A percentile compares a stretch with the other conserved stretches of the same genome.
Evolutionary conservation across 1,284 basidiomycete genomes (phyloP).

Genomic region (Boletus calvinii): DNA sequence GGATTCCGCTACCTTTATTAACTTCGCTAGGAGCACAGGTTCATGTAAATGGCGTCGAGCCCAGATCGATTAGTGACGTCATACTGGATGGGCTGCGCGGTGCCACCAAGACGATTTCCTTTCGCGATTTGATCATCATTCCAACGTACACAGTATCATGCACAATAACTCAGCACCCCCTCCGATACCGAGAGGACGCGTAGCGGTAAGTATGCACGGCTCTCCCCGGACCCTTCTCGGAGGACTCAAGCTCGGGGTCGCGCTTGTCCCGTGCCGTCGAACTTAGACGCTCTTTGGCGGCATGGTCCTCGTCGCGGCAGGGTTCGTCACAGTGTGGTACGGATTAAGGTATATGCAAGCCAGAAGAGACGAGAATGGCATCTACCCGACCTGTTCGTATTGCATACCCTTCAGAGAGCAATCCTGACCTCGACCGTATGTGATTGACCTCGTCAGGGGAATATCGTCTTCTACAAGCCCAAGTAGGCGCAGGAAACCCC

Average conservation of each 20-base stretch:
- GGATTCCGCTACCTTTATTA: constrained; percentile 45
- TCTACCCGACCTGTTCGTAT: constrained; percentile 19
- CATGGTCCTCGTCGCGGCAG: constrained; percentile 13
- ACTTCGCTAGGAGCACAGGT: background rate
- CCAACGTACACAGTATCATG: constrained; percentile 7
- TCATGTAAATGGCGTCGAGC: no score
- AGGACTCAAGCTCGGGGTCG: background rate
- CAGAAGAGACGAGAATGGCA: constrained; percentile 16
- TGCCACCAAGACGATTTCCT: no score
- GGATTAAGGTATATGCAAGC: constrained; percentile 17
- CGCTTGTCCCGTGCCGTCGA: background rate
- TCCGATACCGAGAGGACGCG: constrained; percentile 13
- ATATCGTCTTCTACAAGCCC: constrained; percentile 24
- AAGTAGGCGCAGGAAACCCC: constrained; percentile 17
- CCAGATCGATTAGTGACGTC: no score
- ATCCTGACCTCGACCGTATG: background rate
- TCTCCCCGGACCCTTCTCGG: background rate
- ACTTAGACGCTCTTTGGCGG: constrained; percentile 28
- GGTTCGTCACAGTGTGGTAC: constrained; percentile 23
- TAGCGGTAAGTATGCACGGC: constrained; percentile 5
- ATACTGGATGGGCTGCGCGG: no score
- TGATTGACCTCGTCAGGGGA: constrained; percentile 16
- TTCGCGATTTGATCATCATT: background rate
- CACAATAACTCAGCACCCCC: constrained; percentile 1
- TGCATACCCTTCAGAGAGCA: background rate